These are phyloP conservation scores for Gymnopilus junonius DNA, from an alignment of 768 basidiomycete species.

Conservation along the genomic window DNA sequence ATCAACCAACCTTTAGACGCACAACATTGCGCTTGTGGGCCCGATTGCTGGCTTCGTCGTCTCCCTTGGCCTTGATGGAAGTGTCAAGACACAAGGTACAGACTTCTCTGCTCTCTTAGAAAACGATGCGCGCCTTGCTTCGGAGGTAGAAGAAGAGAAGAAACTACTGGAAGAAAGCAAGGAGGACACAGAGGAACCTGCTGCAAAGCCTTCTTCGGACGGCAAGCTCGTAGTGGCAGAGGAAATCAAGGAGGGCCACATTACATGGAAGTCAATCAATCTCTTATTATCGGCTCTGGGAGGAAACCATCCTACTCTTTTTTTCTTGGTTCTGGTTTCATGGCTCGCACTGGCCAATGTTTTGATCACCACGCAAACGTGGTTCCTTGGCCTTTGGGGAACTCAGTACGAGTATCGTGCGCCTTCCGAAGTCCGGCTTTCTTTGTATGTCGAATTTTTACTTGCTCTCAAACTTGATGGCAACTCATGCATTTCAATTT, in stretches of 20 bases:
- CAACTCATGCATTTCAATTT: neutral
- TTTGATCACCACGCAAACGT: slow-evolving; percentile 36
- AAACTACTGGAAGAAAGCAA: slow-evolving; percentile 25
- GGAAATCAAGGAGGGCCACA: slow-evolving; percentile 49
- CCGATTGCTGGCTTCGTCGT: slow-evolving; percentile 57
- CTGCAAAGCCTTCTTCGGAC: slow-evolving; percentile 26
- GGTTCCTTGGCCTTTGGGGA: slow-evolving; percentile 50
- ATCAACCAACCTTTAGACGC: slow-evolving; percentile 32
- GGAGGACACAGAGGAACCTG: slow-evolving; percentile 13
- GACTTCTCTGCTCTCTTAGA: slow-evolving; percentile 40
- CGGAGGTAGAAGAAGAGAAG: slow-evolving; percentile 34
- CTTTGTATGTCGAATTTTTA: slow-evolving; percentile 5
- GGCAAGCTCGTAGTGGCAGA: slow-evolving; percentile 67
- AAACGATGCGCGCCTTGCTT: slow-evolving; percentile 38
- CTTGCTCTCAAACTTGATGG: neutral
- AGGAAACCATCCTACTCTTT: slow-evolving; percentile 35
- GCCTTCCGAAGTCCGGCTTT: slow-evolving; percentile 34
- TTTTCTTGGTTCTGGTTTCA: slow-evolving; percentile 32
- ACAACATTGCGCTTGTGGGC: slow-evolving; percentile 41
- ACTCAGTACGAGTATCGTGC: slow-evolving; percentile 41
- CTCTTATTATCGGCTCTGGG: slow-evolving; percentile 41
- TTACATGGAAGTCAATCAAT: slow-evolving; percentile 32
- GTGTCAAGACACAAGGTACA: slow-evolving; percentile 44
- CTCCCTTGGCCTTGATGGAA: slow-evolving; percentile 55
- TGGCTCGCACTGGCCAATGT: slow-evolving; percentile 30